A percentile compares a stretch with the other conserved stretches of the same genome.
Evolutionary conservation across 2,329 filamentous ascomycete genomes (phyloP).

Genomic region (Orbilia oligospora): DNA sequence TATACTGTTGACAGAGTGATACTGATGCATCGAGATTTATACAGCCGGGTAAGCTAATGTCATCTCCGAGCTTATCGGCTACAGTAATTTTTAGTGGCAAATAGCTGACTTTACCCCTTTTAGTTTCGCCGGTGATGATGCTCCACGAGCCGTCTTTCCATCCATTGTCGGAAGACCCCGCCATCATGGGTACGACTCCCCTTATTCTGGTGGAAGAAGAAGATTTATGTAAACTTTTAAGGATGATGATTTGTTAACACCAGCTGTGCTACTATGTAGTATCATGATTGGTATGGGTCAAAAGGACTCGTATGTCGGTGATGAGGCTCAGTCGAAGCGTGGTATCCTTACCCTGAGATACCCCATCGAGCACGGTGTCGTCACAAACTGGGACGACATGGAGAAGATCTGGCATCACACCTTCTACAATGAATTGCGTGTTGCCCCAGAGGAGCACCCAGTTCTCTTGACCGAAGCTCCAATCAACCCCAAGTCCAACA

Average conservation of each 20-base stretch:
- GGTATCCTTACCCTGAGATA: slow-evolving; percentile 99
- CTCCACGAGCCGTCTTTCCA: slow-evolving; percentile 99
- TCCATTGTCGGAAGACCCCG: slow-evolving; percentile 99
- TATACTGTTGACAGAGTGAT: slow-evolving; percentile 49
- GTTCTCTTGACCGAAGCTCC: slow-evolving; percentile 98
- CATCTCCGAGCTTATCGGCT: slow-evolving; percentile 19
- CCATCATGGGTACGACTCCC: slow-evolving; percentile 92
- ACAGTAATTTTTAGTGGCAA: slow-evolving; percentile 14
- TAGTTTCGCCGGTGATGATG: slow-evolving; percentile 99
- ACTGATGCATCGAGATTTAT: slow-evolving; percentile 50
- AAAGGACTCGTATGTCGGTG: slow-evolving; percentile 99
- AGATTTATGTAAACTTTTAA: slow-evolving; percentile 2
- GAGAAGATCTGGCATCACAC: slow-evolving; percentile 99
- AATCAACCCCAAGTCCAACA: slow-evolving; percentile 99
- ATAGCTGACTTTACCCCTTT: slow-evolving; percentile 38
- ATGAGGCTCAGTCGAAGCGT: slow-evolving; percentile 99
- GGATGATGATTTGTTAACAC: slow-evolving; percentile 61
- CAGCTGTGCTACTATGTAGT: slow-evolving; percentile 71
- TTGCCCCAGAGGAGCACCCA: slow-evolving; percentile 99
- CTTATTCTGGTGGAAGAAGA: slow-evolving; percentile 56
- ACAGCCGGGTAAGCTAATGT: slow-evolving; percentile 54
- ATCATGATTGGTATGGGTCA: slow-evolving; percentile 99
- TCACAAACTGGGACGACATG: slow-evolving; percentile 99
- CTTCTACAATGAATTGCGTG: slow-evolving; percentile 99
- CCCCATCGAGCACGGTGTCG: slow-evolving; percentile 99